Base-by-base conservation (phyloP, 2,329 filamentous ascomycete species). In the Coniochaeta ligniaria region DNA sequence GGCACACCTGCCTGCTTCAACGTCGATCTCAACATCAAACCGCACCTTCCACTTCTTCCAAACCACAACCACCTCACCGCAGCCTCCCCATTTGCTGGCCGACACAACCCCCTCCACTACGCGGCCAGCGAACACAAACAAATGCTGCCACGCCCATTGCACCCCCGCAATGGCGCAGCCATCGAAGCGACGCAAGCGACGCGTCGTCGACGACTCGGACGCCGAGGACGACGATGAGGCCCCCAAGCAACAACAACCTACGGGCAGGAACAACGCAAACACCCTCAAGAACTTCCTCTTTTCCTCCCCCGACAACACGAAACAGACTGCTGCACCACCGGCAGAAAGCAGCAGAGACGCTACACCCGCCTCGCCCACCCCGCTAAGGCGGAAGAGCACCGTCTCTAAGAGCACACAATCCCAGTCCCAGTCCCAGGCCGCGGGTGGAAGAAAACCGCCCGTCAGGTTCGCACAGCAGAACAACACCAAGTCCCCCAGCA, bases 251-350 rank as follows among this genome's bases (percentile, higher is more conserved):
- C 35, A 38, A 38, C 20, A 28, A 22, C 20, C 20, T 20, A 14
- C n/a, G 4, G 20, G 26, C 54, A 1, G 17, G 36, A 70, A 67
- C 60, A 73, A 83, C 64, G 83, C 78, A 24, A 73, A 83, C 64
- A 83, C 78, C 24, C 70, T 85, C 28, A 75, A 74, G 61, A 82
- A 82, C 66, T 85, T 82, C 64, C 73, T 85, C 31, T 72, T 81
- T 38, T 80, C 82, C 14, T 84, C 83, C 0, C 82, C 82, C 11
- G 77, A 73, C 6, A 33, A 33, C 62, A 73, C 77, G 43, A 74
- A 71, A 47, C 31, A 28, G 3, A 62, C 2, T 24, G 35, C 69
- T 5, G 58, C 61, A 7, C 45, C 58, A 17, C 41, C 60, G 28
- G 57, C 7, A 61, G 43, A 59, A 33, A 33, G 31, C 31, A 9